Evolutionary conservation across 2,329 filamentous ascomycete genomes (phyloP).

Genomic region (Cercospora sojina): DNA sequence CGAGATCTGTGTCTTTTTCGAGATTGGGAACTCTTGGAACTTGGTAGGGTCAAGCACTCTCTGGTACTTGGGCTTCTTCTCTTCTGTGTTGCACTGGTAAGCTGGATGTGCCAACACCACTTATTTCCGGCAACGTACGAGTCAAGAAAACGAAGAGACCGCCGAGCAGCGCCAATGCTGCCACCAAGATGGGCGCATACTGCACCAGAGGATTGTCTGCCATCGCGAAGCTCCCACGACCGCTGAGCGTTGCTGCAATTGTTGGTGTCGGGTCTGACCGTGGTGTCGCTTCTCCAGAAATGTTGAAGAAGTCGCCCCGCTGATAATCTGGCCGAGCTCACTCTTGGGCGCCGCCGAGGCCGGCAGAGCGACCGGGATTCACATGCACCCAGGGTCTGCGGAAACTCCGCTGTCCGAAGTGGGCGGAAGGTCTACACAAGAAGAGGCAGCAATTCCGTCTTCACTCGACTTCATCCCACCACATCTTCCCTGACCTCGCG

Average conservation of each 20-base stretch:
- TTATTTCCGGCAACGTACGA: slow-evolving; percentile 16
- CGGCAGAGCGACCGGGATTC: neutral
- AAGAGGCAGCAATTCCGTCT: slow-evolving; percentile 9
- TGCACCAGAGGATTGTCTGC: slow-evolving; percentile 14
- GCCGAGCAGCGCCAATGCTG: slow-evolving; percentile 18
- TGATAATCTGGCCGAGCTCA: neutral
- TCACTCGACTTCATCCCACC: neutral
- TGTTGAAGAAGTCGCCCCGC: slow-evolving; percentile 3
- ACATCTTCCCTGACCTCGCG: neutral
- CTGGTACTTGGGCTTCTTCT: slow-evolving; percentile 59
- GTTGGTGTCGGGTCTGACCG: neutral
- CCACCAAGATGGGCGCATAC: slow-evolving; percentile 17
- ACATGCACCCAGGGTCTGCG: neutral
- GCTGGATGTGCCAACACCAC: neutral
- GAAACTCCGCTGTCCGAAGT: neutral
- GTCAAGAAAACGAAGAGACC: slow-evolving; percentile 20
- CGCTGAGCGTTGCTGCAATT: neutral
- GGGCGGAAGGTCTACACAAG: slow-evolving; percentile 1
- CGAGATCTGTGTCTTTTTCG: slow-evolving; percentile 91
- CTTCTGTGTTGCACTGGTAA: slow-evolving; percentile 10
- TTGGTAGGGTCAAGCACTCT: slow-evolving; percentile 81
- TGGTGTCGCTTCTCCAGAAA: neutral
- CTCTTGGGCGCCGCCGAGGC: slow-evolving; percentile 1
- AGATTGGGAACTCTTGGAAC: slow-evolving; percentile 90
- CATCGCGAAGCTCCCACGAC: slow-evolving; percentile 2